Conservation (phyloP, 116 monocot genomes). For the Iris pallida region DNA sequence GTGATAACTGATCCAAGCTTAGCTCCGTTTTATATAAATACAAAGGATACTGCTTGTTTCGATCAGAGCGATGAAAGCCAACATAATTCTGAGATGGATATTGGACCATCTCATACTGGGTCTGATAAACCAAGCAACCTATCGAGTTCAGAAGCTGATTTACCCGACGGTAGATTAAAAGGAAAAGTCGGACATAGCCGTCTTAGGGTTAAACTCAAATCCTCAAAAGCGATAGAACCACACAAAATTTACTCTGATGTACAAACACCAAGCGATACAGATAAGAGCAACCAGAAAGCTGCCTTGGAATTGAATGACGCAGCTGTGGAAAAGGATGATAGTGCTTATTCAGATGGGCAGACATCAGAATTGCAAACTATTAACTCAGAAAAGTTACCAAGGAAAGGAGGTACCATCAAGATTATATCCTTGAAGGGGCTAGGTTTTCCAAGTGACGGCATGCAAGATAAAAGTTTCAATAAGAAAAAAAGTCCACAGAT, state of each 20-base stretch:
- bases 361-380: slow-evolving; percentile 38
- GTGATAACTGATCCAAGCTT: slow-evolving; percentile 19
- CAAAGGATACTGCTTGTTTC: slow-evolving; percentile 22
- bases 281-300: slow-evolving; percentile 32
- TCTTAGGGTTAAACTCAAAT: slow-evolving; percentile 74
- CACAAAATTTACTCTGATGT: slow-evolving; percentile 35
- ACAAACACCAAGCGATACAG: slow-evolving; percentile 43
- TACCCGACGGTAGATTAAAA: slow-evolving; percentile 17
- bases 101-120: slow-evolving; percentile 20
- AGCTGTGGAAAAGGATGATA: slow-evolving; percentile 46
- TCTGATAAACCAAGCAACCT: slow-evolving; percentile 23
- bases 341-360: slow-evolving; percentile 50
- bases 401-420: slow-evolving; percentile 69
- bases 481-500: slow-evolving; percentile 21
- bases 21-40: slow-evolving; percentile 20
- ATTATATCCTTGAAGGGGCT: slow-evolving; percentile 62
- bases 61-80: slow-evolving; percentile 42
- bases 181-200: slow-evolving; percentile 41
- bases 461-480: slow-evolving; percentile 24
- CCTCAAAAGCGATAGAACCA: slow-evolving; percentile 43
- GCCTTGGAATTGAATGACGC: slow-evolving; percentile 20
- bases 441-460: slow-evolving; percentile 18
- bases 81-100: slow-evolving; percentile 27
- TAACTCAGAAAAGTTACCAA: slow-evolving; percentile 28
- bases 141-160: slow-evolving; percentile 25